phyloP scores from a whole-genome alignment of 2,329 filamentous ascomycete genomes.

The Aspergillus sergii region DNA sequence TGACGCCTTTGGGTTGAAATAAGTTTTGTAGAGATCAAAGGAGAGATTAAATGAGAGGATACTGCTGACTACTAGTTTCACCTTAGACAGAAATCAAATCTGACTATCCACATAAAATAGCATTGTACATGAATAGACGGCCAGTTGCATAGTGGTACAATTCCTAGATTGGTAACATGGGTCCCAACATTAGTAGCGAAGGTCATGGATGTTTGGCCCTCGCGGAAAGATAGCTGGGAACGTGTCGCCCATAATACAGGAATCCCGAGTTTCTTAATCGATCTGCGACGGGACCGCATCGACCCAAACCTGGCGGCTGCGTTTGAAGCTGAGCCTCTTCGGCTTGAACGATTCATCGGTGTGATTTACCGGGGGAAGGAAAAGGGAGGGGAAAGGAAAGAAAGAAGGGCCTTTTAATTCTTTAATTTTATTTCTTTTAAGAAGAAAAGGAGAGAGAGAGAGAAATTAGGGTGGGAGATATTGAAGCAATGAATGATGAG shows the following conservation, averaged over 20 bases:
- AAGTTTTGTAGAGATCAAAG: constrained; percentile 53
- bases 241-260: constrained; percentile 51
- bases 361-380: constrained; percentile 49
- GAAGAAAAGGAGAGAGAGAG: too few relatives aligned
- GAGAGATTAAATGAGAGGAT: constrained; percentile 46
- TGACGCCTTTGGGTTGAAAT: constrained; percentile 50
- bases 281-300: constrained; percentile 45
- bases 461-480: too few relatives aligned
- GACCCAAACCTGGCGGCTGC: constrained; percentile 39
- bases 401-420: too few relatives aligned
- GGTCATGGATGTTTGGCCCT: constrained; percentile 52
- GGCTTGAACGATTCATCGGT: constrained; percentile 56
- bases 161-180: neutral
- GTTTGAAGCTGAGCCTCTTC: constrained; percentile 36
- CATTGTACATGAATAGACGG: neutral
- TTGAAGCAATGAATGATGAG: neutral
- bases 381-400: too few relatives aligned
- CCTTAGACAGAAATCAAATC: neutral
- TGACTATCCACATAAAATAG: neutral
- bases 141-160: neutral
- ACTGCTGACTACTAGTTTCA: constrained; percentile 42
- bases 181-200: neutral
- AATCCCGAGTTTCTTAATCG: constrained; percentile 49
- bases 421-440: too few relatives aligned
- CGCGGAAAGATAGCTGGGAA: constrained; percentile 53